Conservation (phyloP, 257 asterid genomes). For the Haberlea rhodopensis region DNA sequence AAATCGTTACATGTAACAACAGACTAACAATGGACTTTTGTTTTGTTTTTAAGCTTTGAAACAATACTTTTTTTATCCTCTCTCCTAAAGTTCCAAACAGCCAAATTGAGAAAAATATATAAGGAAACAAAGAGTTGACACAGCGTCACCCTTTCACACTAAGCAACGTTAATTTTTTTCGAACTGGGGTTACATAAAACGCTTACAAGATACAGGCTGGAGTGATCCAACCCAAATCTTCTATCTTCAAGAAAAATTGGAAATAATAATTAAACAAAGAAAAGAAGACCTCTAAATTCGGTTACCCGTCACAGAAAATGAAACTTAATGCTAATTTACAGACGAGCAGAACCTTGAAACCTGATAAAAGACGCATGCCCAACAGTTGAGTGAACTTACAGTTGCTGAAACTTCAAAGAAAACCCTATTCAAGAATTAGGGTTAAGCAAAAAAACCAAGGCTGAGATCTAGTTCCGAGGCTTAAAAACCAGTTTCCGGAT, state of each 20-base stretch:
- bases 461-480: constrained; percentile 23
- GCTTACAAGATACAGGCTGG: constrained; percentile 20
- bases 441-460: constrained; percentile 5
- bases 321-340: background rate
- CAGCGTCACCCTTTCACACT: constrained; percentile 15
- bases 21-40: constrained; percentile 28
- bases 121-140: constrained; percentile 3
- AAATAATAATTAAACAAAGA: background rate
- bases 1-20: constrained; percentile 25
- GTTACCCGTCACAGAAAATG: background rate
- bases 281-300: background rate
- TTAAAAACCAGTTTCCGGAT: constrained; percentile 5
- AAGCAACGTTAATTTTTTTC: background rate
- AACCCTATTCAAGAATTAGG: constrained; percentile 23
- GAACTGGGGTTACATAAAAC: constrained; percentile 18
- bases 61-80: constrained; percentile 16
- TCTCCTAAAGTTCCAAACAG: constrained; percentile 25
- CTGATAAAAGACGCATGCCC: background rate
- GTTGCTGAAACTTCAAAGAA: background rate
- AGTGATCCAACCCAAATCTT: constrained; percentile 18
- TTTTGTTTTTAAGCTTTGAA: constrained; percentile 18
- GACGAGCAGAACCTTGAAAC: background rate
- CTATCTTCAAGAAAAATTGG: constrained; percentile 4
- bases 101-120: background rate
- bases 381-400: constrained; percentile 18